Percentiles rank a stretch among this genome's conserved stretches.
Evolutionary conservation across 257 asterid species (phyloP).

Genomic region (Sherardia arvensis): DNA sequence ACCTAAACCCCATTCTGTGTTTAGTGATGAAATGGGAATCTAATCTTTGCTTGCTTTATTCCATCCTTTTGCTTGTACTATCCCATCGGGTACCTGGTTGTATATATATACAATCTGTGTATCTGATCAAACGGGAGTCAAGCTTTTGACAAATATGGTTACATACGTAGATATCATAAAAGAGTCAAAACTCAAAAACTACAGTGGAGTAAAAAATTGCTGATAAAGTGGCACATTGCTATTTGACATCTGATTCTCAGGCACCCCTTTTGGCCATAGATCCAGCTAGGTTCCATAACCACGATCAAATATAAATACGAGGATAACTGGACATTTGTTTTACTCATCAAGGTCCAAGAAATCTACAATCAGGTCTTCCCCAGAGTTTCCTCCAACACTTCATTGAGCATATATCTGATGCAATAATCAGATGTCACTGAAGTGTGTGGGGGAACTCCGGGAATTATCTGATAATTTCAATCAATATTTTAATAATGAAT

Average conservation of each 20-base stretch:
- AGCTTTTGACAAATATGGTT: too few species aligned
- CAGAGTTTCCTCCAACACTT: constrained; percentile 28
- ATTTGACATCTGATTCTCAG: constrained; percentile 8
- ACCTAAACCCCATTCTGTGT: constrained; percentile 32
- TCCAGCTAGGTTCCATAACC: constrained; percentile 27
- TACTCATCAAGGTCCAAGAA: neutral
- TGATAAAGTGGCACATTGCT: neutral
- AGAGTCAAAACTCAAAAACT: neutral
- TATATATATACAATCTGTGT: too few species aligned
- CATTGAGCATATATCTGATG: neutral
- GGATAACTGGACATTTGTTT: neutral
- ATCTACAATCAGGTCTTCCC: constrained; percentile 26
- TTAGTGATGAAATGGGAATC: constrained; percentile 19
- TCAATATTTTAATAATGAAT: neutral
- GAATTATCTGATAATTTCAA: neutral
- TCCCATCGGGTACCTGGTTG: neutral
- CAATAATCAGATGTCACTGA: neutral
- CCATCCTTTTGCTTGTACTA: neutral
- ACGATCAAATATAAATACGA: constrained; percentile 2
- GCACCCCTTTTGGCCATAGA: constrained; percentile 16
- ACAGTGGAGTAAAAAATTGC: neutral
- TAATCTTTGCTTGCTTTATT: neutral
- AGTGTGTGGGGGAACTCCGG: constrained; percentile 2
- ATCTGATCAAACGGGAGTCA: too few species aligned
- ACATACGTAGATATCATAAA: neutral